A percentile compares a stretch with the other conserved stretches of the same genome.
Conservation (phyloP, 2,329 filamentous ascomycete genomes). For the Fusarium sp. region DNA sequence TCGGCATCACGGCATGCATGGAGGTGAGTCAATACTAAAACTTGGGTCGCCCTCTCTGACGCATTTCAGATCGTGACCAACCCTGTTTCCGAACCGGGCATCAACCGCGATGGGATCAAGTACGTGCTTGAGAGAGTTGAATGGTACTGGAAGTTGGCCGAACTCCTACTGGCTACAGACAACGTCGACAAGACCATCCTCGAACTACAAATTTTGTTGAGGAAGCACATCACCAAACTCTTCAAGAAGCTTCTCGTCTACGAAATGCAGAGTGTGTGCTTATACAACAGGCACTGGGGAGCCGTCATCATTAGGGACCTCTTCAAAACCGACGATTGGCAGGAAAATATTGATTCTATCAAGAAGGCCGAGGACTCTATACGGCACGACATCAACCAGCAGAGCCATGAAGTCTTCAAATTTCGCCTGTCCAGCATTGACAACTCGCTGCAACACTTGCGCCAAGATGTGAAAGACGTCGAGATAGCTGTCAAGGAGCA, state of each 20-base stretch:
- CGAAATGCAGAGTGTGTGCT: conserved; percentile 9
- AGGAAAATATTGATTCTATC: neutral
- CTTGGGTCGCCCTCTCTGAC: neutral
- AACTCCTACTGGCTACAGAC: neutral
- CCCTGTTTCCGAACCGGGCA: neutral
- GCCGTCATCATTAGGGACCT: neutral
- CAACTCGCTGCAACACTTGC: neutral
- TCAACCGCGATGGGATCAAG: conserved; percentile 10
- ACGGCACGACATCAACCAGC: neutral
- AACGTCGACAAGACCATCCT: fast-evolving
- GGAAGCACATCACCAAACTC: neutral
- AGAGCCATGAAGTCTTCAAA: neutral
- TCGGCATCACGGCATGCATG: neutral
- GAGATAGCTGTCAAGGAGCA: conserved; percentile 1
- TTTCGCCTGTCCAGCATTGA: neutral
- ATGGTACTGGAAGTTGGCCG: conserved; percentile 22
- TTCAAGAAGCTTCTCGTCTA: conserved; percentile 1
- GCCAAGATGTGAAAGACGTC: neutral
- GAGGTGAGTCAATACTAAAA: neutral
- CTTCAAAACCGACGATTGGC: conserved; percentile 12
- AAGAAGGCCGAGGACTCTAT: conserved; percentile 7
- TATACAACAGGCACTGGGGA: conserved; percentile 6
- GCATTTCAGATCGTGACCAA: conserved; percentile 2
- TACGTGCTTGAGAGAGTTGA: conserved; percentile 9
- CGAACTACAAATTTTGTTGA: neutral